Base-by-base conservation (phyloP, 495 filamentous ascomycete genomes). In the Aspergillus nidulans region DNA sequence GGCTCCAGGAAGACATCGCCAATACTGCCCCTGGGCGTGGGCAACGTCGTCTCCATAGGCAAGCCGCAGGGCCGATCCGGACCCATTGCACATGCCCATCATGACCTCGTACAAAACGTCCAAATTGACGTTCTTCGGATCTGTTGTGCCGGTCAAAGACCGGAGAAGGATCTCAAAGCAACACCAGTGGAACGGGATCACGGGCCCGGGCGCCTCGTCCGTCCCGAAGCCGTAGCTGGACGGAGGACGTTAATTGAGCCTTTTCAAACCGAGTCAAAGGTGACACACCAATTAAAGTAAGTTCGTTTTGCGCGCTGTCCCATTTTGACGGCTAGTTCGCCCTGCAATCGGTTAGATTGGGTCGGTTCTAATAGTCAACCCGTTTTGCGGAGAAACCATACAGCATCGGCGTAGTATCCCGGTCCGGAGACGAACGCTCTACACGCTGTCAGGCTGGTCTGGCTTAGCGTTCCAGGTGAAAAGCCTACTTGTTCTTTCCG, bases 171-270 rank as follows among this genome's bases (percentile, higher is more conserved):
- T 60, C 34, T 63, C 61, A 44, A 58, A 58, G 26, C 61, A 63
- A 49, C 55, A 58, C 58, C 54, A 56, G 23, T 63, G 61, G 52
- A 63, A 63, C 1, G 61, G 61, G 9, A 63, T 23, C n/a, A 63
- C 61, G 1, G 61, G 61, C 16, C 61, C 61, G 19, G 56, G 42
- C 1, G 54, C 57, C 1, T 63, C 57, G 16, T 63, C 55, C 9
- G 61, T 55, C 8, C 57, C 57, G 9, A 55, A 38, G 36, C 55
- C 55, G 47, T 63, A 63, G 41, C 60, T 63, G 4, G 23, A 52
- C n/a, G 32, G 15, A 19, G 44, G 28, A 10, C 6, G 23, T 43
- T 19, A 43, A 19, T n/a, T 3, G 21, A 34, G 6, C 5, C 9
- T 10, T 45, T 8, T 38, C 39, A 9, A 8, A n/a, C 47, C 40